Evolutionary conservation across 192 early-diverging fungal genomes (phyloP).

Genomic region (Linnemannia zychae): DNA sequence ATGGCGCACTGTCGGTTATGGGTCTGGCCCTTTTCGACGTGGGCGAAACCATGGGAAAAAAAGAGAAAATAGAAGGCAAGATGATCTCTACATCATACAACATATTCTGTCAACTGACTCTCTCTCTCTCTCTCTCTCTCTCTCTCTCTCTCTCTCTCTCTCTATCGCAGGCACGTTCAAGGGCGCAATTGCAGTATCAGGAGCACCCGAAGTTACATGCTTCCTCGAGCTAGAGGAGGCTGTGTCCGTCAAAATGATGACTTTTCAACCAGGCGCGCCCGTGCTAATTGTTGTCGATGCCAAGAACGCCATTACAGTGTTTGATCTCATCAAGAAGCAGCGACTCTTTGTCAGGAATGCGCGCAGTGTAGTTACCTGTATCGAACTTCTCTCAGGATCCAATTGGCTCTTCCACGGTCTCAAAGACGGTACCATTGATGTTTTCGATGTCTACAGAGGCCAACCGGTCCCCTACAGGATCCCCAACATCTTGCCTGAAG

Average conservation of each 20-base stretch:
- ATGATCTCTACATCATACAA: background rate
- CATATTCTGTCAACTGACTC: background rate
- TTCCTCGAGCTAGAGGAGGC: slow-evolving; percentile 47
- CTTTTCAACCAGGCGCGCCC: slow-evolving; percentile 67
- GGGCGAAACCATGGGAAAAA: background rate
- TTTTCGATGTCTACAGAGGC: slow-evolving; percentile 61
- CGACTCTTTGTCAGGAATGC: slow-evolving; percentile 51
- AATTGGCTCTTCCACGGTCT: slow-evolving; percentile 68
- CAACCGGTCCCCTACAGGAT: slow-evolving; percentile 55
- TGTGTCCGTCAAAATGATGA: slow-evolving; percentile 60
- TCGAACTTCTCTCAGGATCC: slow-evolving; percentile 59
- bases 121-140: background rate
- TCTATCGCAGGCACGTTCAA: slow-evolving; percentile 49
- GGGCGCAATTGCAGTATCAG: slow-evolving; percentile 61
- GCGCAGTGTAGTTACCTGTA: slow-evolving; percentile 61
- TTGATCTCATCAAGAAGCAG: slow-evolving; percentile 63
- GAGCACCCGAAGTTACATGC: slow-evolving; percentile 45
- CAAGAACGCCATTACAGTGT: slow-evolving; percentile 60
- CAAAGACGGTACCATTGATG: slow-evolving; percentile 62
- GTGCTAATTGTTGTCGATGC: slow-evolving; percentile 61
- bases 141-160: background rate
- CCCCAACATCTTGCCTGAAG: slow-evolving; percentile 60
- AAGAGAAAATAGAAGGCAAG: background rate
- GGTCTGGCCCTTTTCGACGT: background rate
- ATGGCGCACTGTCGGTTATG: no score